Evolutionary conservation across 225 moss, liverwort and hornwort species (phyloP), one percentile per base, ranked within the genome.

Genomic region (Takakia lepidozioides): DNA sequence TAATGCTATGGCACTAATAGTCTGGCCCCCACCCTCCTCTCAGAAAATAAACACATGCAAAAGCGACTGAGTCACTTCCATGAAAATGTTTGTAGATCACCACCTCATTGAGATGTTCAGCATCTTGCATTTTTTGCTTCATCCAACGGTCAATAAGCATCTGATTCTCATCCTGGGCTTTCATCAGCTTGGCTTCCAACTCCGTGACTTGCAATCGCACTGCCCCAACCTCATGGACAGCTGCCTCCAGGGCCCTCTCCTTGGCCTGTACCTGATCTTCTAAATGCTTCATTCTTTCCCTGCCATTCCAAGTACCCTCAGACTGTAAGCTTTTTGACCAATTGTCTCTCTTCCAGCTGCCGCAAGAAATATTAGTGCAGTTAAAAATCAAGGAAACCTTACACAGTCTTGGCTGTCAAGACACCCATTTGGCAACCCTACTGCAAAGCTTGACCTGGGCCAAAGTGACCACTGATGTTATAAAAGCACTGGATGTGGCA

Each of bases 101-200:
- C 25, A 72, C 71, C 67, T 92, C 92, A 26, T 92, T 88, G 25
- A 92, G 68, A 25, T 73, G 70, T 58, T 92, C 87, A 19, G 92
- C 85, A 45, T 92, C 92, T 61, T 71, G 67, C 87, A 88, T 83
- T 59, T 92, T 88, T 62, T 82, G 82, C 46, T 71, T 59, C 92
- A 92, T 92, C 87, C 85, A 88, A 15, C 92, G 87, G 20, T 88
- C 77, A 27, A 88, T 80, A 25, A 92, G 59, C 85, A 80, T 82
- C 41, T 73, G 59, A 53, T 92, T 92, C 58, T 92, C 92, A 27
- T 44, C 50, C 61, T 85, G 64, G 10, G 82, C 62, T 13, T 56
- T 57, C 9, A 36, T 52, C 29, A 92, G 72, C 26, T 55, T 72
- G 1, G 34, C 48, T 55, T 87, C 92, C 45, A 87, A 59, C 3